phyloP scores from a whole-genome alignment of 345 rosid genomes.

The rapeseed (Brassica napus) region Da-Ae NC_063445.1:19081001-19081500 shows the following conservation, averaged over 20 bases:
- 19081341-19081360: background rate
- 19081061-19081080: too few species aligned
- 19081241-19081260: constrained; percentile 19
- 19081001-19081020: too few species aligned
- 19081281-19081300: background rate
- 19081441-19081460: constrained; percentile 93
- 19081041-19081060: too few species aligned
- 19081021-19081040: too few species aligned
- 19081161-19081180: too few species aligned
- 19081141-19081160: background rate
- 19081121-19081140: too few species aligned
- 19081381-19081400: constrained; percentile 38
- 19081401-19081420: constrained; percentile 64
- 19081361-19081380: background rate
- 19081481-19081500: constrained; percentile 69
- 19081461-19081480: constrained; percentile 73
- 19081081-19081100: too few species aligned
- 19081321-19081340: constrained; percentile 9
- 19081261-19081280: background rate
- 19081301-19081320: background rate
- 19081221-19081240: constrained; percentile 60
- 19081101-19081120: too few species aligned
- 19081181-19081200: constrained; percentile 59
- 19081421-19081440: constrained; percentile 81
- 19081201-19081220: too few species aligned